Base-by-base conservation (phyloP, 345 rosid species). In the Bruguiera sexangula region DNA sequence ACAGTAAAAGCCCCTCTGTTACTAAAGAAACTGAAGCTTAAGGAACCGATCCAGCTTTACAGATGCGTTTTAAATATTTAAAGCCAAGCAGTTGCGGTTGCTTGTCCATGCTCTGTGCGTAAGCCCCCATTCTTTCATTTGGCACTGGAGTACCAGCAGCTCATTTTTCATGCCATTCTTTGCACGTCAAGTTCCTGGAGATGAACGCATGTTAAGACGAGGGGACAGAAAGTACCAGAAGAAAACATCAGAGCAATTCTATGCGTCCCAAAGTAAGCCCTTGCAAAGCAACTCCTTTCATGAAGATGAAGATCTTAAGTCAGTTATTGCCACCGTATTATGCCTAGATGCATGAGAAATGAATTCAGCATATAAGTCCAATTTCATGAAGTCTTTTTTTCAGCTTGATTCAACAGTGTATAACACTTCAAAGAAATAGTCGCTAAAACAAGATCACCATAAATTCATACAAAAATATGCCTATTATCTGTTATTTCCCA, bases 141-240 rank as follows among this genome's bases (percentile, higher is more conserved):
- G 21, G 51, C 36, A 55, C 58, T 61, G 30, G 16, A 46, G 16
- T 5, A 55, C 32, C 34, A n/a, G 27, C 60, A 32, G 16, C 43
- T 32, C 54, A 34, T 50, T 21, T 43, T 22, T 65, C 59, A 27
- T 36, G 10, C 65, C 5, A 20, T 21, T 58, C 67, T 36, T 34
- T 29, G n/a, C 27, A 18, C 63, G 70, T 82, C 72, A 80, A 36
- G 70, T 63, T 52, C 86, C 86, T 82, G 78, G n/a, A 60, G 56
- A 69, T 9, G 30, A 74, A 57, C 18, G 8, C 30, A 70, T 0
- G 37, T 56, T 8, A 24, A 29, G 20, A 24, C 43, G 2, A 46
- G 4, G 18, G 51, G 2, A 0, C 24, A 34, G 34, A 52, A 19
- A 21, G 16, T 16, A 20, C 46, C 3, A 3, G 59, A 18, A 60